Conservation (phyloP, 805 yeast species). For the Yamadazyma tumulicola region DNA sequence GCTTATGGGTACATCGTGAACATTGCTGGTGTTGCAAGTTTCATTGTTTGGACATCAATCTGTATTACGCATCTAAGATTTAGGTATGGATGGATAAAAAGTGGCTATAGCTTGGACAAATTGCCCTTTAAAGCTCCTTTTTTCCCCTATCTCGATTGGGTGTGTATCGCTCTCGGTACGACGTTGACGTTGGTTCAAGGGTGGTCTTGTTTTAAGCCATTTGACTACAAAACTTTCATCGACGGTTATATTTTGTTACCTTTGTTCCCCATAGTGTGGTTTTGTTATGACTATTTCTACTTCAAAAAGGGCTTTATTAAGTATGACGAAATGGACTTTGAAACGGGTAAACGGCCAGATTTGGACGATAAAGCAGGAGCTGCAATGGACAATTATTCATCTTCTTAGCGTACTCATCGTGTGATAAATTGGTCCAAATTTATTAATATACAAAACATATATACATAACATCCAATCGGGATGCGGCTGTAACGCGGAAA, state of each 20-base stretch:
- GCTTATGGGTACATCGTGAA: conserved; percentile 19
- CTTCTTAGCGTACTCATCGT: no score
- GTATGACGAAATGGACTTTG: conserved; percentile 45
- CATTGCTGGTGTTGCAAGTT: conserved; percentile 18
- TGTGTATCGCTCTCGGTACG: conserved; percentile 14
- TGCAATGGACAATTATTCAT: neutral
- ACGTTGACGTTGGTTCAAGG: conserved; percentile 20
- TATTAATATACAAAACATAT: no score
- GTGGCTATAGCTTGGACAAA: conserved; percentile 12
- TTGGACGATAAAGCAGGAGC: conserved; percentile 7
- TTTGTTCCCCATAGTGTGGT: conserved; percentile 10
- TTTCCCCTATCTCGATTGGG: conserved; percentile 15
- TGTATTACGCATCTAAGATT: conserved; percentile 17
- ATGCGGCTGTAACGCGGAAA: no score
- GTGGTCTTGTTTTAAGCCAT: conserved; percentile 20
- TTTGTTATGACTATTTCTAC: conserved; percentile 17
- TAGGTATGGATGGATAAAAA: conserved; percentile 19
- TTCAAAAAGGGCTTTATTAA: conserved; percentile 14
- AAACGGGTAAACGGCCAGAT: conserved; percentile 28
- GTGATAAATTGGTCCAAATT: no score
- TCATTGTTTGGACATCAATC: conserved; percentile 22
- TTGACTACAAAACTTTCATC: conserved; percentile 17
- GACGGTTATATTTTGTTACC: conserved; percentile 20
- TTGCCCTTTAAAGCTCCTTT: conserved; percentile 17
- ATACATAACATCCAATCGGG: no score